Evolutionary conservation across 176 grass and related monocot species (phyloP).

Genomic region (Tuctoria greenei): DNA sequence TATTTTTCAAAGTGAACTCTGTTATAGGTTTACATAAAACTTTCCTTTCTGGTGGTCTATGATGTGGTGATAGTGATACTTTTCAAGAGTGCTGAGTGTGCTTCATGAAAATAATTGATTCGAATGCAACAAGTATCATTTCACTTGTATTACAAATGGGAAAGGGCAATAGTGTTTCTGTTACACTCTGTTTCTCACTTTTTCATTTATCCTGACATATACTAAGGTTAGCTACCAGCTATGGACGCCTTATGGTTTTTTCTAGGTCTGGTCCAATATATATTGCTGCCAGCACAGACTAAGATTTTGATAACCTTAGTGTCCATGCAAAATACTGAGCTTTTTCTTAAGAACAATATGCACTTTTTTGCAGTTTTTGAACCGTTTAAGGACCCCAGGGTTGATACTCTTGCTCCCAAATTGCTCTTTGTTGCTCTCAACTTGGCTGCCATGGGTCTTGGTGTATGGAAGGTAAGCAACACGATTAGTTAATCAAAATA

Average conservation of each 20-base stretch:
- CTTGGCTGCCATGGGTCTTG: conserved; percentile 77
- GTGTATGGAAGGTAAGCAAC: conserved; percentile 84
- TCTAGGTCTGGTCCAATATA: background rate
- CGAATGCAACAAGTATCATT: background rate
- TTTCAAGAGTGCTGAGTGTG: background rate
- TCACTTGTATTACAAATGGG: conserved; percentile 10
- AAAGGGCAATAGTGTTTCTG: background rate
- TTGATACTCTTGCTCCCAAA: conserved; percentile 74
- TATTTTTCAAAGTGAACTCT: background rate
- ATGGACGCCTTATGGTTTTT: background rate
- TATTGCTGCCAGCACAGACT: no score
- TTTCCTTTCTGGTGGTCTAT: background rate
- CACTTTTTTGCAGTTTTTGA: conserved; percentile 70
- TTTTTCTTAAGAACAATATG: no score
- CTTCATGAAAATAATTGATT: background rate
- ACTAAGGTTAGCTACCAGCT: background rate
- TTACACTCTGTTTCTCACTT: background rate
- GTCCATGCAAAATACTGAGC: no score
- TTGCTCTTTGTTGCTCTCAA: conserved; percentile 93
- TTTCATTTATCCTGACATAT: background rate
- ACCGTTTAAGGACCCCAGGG: conserved; percentile 88
- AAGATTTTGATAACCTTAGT: no score
- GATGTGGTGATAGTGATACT: background rate
- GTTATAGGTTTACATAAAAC: background rate
- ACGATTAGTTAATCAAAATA: background rate